Evolutionary conservation across 352 stramenopile genomes (phyloP), one percentile per base, ranked within the genome.

Genomic region (Phytophthora brassicae): DNA sequence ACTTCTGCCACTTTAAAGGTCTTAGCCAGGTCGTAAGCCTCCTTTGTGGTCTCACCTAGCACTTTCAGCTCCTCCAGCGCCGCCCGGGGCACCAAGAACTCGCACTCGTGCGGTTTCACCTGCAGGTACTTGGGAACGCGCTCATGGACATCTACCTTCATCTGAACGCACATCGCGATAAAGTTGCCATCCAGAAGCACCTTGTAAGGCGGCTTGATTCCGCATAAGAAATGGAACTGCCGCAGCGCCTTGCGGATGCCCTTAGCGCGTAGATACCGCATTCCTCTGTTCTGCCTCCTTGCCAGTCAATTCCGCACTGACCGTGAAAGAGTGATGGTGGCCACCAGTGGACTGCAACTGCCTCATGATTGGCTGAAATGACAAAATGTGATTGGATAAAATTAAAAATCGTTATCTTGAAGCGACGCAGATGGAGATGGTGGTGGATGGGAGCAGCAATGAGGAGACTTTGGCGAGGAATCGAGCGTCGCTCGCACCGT

Each of bases 201-300:
- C 51, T 89, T 88, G 68, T 94, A 95, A 7, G 86, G 86, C 41
- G 84, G 60, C 59, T 93, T 95, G 70, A 95, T 88, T 36, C 86
- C 86, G 61, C 84, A 95, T 53, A 94, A 67, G 60, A 95, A 93
- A 70, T 94, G 84, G 75, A 93, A 95, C 66, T 94, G 84, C 53
- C 84, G 82, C 54, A 95, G 72, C 65, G 84, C 82, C 72, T 95
- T 95, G 72, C 86, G 84, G 56, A 92, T 95, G 69, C 80, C 77
- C 75, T 95, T 95, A 56, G 84, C 76, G 38, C 86, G 84, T 19
- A 95, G 77, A 54, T 93, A 89, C 1, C 86, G 74, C 86, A 95
- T 95, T n/a, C 20, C 7, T 31, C 19, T 9, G n/a, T n/a, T n/a
- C n/a, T 33, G 16, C 49, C 12, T 65, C 17, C 26, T 60, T 63